Conservation (phyloP, 305 asterid genomes). For the Petunia hybrid region DNA sequence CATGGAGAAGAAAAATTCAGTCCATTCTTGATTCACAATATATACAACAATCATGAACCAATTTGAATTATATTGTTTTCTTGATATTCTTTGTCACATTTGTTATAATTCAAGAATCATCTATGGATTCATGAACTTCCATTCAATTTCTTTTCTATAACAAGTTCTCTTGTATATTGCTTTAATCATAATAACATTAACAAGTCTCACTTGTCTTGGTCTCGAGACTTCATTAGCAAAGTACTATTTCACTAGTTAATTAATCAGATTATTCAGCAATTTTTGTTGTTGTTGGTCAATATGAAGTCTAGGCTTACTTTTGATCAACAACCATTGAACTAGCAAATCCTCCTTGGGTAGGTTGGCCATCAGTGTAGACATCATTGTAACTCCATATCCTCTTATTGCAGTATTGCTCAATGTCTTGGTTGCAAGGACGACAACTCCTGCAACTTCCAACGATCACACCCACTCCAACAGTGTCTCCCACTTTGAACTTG, state of each 20-base stretch:
- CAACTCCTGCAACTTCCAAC: conserved; percentile 84
- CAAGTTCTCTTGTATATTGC: too few relatives aligned
- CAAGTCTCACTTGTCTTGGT: too few relatives aligned
- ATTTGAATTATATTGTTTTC: neutral
- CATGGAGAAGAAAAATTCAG: neutral
- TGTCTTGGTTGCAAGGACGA: conserved; percentile 67
- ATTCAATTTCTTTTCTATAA: too few relatives aligned
- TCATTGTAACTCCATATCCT: conserved; percentile 96
- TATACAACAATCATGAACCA: too few relatives aligned
- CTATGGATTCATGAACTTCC: too few relatives aligned
- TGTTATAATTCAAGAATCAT: too few relatives aligned
- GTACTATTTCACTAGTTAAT: neutral
- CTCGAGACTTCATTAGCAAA: too few relatives aligned
- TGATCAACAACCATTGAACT: conserved; percentile 83
- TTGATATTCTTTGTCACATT: too few relatives aligned
- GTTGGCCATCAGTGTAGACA: conserved; percentile 81
- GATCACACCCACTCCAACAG: conserved; percentile 82
- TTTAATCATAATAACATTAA: too few relatives aligned
- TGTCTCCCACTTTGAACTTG: conserved; percentile 74
- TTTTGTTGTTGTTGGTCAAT: too few relatives aligned
- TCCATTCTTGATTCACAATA: neutral
- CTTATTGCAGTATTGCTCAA: conserved; percentile 94
- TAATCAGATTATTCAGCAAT: neutral
- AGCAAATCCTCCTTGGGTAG: conserved; percentile 96
- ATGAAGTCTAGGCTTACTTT: conserved; percentile 51